Evolutionary conservation across 2,329 filamentous ascomycete genomes (phyloP), one percentile per base, ranked within the genome.

Genomic region (Aspergillus cejpii): DNA sequence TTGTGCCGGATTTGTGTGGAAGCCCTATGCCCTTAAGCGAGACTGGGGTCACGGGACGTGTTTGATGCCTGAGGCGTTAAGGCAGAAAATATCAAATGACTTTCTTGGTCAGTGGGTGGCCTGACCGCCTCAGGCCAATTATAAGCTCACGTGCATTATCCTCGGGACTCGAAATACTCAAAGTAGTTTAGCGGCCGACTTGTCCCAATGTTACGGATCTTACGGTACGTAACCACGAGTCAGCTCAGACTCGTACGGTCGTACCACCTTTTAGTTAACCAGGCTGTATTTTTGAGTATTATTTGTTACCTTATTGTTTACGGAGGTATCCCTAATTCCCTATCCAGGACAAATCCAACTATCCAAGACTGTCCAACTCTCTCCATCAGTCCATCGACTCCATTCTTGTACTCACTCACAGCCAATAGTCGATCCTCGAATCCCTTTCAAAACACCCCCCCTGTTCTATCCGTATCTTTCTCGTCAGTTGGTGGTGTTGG

Each of bases 1-100:
- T 60, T 61, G 57, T 62, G 57, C 62, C 52, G 45, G 41, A 48
- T 57, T 53, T 66, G 64, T 65, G 63, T 44, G 60, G 58, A 61
- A 65, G 62, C 63, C 63, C 62, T 65, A 65, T 56, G 48, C 60
- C 59, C 58, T 60, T 67, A 66, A 67, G 64, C 64, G 64, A 67
- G 64, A 48, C 41, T 48, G 44, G n/a, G 49, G 57, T 59, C 54
- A 58, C 58, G 57, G 45, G 61, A 56, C 47, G 6, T 34, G 2
- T 2, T 37, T 20, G 15, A 14, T 44, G 47, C 51, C 49, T 54
- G 37, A 55, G 47, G 47, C 27, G 27, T 27, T 2, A 11, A 42
- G 17, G 14, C 7, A 36, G 20, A 3, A 4, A n/a, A 23, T 28
- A n/a, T n/a, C n/a, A n/a, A n/a, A n/a, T n/a, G n/a, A n/a, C 37